These are phyloP conservation scores for Artemisia argyi DNA, from an alignment of 129 eudicot genomes.

Conservation along the genomic window DNA sequence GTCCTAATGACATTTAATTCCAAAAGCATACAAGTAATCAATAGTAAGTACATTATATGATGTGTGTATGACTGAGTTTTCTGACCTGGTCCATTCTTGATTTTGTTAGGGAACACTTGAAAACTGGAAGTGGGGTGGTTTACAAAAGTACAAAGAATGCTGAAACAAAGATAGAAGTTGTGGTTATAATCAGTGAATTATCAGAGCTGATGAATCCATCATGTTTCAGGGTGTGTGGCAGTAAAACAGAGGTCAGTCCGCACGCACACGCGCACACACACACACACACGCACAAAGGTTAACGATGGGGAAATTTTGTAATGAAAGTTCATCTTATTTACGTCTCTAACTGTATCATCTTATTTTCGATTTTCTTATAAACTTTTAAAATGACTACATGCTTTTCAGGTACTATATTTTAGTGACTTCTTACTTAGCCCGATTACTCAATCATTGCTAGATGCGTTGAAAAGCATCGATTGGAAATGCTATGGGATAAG, in stretches of 20 bases:
- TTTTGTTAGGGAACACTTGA: constrained; percentile 52
- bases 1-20: too few species aligned
- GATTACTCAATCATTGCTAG: constrained; percentile 51
- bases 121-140: constrained; percentile 69
- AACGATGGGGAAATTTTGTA: background rate
- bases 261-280: too few species aligned
- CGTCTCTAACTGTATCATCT: constrained; percentile 5
- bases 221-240: constrained; percentile 50
- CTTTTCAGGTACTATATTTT: constrained; percentile 75
- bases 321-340: background rate
- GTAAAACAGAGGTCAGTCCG: constrained; percentile 66
- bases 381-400: constrained; percentile 16
- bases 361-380: background rate
- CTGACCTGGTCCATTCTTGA: background rate
- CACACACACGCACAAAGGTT: background rate
- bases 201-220: constrained; percentile 42
- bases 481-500: constrained; percentile 77
- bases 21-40: background rate
- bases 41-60: background rate
- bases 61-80: too few species aligned
- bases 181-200: constrained; percentile 58
- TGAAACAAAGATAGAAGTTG: constrained; percentile 59
- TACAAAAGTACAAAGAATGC: constrained; percentile 40
- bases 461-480: constrained; percentile 59
- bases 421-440: constrained; percentile 63